Evolutionary conservation across 2,329 filamentous ascomycete species (phyloP).

Genomic region (Hypoxylon sp.): DNA sequence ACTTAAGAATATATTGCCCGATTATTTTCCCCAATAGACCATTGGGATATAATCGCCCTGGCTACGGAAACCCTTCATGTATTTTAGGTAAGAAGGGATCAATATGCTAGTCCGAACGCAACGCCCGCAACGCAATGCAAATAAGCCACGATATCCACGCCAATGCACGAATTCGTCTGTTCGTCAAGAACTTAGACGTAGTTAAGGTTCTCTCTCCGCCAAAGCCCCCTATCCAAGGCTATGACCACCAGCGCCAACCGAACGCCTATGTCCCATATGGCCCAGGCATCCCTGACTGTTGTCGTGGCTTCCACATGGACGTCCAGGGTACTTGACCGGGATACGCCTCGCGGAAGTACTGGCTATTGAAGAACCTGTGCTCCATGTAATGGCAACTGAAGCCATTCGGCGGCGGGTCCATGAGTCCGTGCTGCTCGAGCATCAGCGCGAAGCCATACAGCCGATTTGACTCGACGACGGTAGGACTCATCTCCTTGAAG

Average conservation of each 20-base stretch:
- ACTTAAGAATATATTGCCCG: neutral
- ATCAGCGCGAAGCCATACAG: constrained; percentile 2
- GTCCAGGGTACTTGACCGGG: neutral
- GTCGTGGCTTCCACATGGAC: neutral
- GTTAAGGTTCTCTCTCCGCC: neutral
- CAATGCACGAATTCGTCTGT: neutral
- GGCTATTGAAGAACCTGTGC: neutral
- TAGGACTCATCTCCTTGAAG: neutral
- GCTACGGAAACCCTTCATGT: neutral
- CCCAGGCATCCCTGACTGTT: no score
- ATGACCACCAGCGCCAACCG: neutral
- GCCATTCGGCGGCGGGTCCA: neutral
- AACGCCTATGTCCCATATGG: neutral
- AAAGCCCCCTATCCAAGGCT: neutral
- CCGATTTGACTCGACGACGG: neutral
- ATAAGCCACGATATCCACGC: neutral
- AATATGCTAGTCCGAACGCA: neutral
- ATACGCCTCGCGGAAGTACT: neutral
- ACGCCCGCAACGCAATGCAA: constrained; percentile 4
- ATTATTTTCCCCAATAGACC: neutral
- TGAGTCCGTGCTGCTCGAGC: neutral
- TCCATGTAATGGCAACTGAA: neutral
- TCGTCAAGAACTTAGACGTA: neutral
- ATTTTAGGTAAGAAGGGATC: neutral
- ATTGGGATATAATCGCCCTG: neutral